phyloP scores from a whole-genome alignment of 1,284 basidiomycete genomes.

The Microbotryomycetes sp. region DNA sequence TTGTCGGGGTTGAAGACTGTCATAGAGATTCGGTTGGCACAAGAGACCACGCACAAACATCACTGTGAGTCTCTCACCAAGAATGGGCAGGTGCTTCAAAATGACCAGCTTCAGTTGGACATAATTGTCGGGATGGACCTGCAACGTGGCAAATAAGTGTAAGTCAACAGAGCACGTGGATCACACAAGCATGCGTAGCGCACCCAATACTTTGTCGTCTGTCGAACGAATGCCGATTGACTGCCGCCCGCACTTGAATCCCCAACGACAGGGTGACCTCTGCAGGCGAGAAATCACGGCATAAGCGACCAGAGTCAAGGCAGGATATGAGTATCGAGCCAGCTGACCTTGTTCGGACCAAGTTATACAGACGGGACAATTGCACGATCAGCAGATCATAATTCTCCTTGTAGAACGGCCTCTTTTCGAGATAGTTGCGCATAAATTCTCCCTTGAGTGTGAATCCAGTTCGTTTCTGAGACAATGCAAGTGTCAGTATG shows the following conservation, averaged over 20 bases:
- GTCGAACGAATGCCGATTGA: slow-evolving; percentile 93
- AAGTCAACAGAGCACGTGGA: not conserved
- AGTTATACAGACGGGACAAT: slow-evolving; percentile 88
- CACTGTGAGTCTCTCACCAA: no score
- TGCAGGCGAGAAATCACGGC: not conserved
- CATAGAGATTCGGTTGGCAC: slow-evolving; percentile 21
- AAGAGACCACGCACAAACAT: slow-evolving; percentile 5
- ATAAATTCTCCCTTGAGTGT: slow-evolving; percentile 57
- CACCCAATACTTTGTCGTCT: slow-evolving; percentile 99
- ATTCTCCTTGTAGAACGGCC: slow-evolving; percentile 83
- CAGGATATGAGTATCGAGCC: no score
- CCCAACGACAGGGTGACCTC: slow-evolving; percentile 88
- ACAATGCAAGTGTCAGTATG: not conserved
- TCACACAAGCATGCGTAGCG: slow-evolving; percentile 30
- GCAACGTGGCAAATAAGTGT: not conserved
- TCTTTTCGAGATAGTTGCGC: slow-evolving; percentile 85
- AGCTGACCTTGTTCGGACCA: slow-evolving; percentile 66
- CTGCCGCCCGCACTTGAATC: slow-evolving; percentile 89
- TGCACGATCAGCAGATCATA: slow-evolving; percentile 72
- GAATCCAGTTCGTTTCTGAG: slow-evolving; percentile 54
- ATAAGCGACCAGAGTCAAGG: not conserved
- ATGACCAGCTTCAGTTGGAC: slow-evolving; percentile 95
- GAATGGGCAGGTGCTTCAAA: slow-evolving; percentile 82
- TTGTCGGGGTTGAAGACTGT: slow-evolving; percentile 92
- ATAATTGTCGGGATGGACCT: slow-evolving; percentile 87